Evolutionary conservation across 768 basidiomycete species (phyloP).

Genomic region (Mrakia frigida): DNA sequence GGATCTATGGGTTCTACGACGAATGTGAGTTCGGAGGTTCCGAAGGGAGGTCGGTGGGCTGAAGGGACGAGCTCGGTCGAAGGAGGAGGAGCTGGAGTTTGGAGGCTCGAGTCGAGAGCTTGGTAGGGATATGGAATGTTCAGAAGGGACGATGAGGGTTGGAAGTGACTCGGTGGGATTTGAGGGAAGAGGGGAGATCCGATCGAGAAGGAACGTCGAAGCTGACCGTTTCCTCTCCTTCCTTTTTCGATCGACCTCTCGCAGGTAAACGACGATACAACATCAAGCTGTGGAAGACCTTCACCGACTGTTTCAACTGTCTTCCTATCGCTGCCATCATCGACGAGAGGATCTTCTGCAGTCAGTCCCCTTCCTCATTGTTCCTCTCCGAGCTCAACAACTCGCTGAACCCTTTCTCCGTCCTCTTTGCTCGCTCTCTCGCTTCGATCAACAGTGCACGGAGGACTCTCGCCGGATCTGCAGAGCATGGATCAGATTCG

Average conservation of each 20-base stretch:
- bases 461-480: constrained; percentile 33
- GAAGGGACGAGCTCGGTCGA: neutral
- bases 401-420: neutral
- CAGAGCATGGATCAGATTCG: constrained; percentile 35
- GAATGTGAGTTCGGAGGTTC: constrained; percentile 33
- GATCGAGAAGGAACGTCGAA: neutral
- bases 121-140: neutral
- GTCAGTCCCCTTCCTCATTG: constrained; percentile 10
- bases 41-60: neutral
- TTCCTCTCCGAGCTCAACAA: neutral
- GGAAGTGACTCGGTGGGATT: neutral
- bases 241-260: neutral
- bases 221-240: neutral
- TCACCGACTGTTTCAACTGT: constrained; percentile 99
- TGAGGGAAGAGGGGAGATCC: neutral
- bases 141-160: too few species aligned
- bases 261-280: constrained; percentile 99
- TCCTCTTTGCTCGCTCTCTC: neutral
- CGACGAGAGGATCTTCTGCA: constrained; percentile 35
- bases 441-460: constrained; percentile 12
- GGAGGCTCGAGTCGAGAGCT: neutral
- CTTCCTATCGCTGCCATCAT: constrained; percentile 34
- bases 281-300: constrained; percentile 99
- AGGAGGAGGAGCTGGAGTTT: neutral
- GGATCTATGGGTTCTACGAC: constrained; percentile 36